Evolutionary conservation across 768 basidiomycete genomes (phyloP).

Genomic region (Leccinum subgranulosum): DNA sequence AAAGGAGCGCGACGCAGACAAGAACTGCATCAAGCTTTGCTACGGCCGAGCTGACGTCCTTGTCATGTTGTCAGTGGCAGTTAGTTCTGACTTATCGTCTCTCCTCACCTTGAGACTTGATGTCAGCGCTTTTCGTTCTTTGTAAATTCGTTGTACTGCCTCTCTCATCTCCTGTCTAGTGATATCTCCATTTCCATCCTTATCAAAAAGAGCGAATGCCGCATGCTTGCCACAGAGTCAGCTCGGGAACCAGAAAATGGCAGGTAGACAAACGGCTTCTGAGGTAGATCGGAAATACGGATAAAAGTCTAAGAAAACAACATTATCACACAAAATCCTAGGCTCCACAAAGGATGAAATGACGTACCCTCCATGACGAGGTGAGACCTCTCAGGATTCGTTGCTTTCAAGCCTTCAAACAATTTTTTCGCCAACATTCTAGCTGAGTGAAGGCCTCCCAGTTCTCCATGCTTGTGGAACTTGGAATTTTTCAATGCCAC

Average conservation of each 20-base stretch:
- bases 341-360: background rate
- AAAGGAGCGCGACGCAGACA: conserved; percentile 51
- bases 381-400: conserved; percentile 56
- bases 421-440: conserved; percentile 65
- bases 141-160: conserved; percentile 76
- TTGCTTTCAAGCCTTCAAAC: conserved; percentile 58
- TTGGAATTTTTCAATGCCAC: conserved; percentile 66
- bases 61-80: conserved; percentile 5
- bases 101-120: conserved; percentile 61
- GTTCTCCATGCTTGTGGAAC: conserved; percentile 51
- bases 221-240: conserved; percentile 45
- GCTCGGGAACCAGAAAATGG: background rate
- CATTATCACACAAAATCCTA: background rate
- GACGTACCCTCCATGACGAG: conserved; percentile 62
- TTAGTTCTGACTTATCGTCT: background rate
- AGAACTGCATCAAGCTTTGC: conserved; percentile 78
- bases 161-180: conserved; percentile 77
- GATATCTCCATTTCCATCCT: conserved; percentile 82
- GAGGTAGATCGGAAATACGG: conserved; percentile 70
- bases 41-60: conserved; percentile 72
- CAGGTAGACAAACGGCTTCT: conserved; percentile 52
- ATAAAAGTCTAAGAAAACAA: conserved; percentile 55
- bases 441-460: conserved; percentile 61
- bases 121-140: conserved; percentile 69
- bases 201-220: conserved; percentile 71